Conservation (phyloP, 331 rosid species). For the Pyrus hybrid region DNA sequence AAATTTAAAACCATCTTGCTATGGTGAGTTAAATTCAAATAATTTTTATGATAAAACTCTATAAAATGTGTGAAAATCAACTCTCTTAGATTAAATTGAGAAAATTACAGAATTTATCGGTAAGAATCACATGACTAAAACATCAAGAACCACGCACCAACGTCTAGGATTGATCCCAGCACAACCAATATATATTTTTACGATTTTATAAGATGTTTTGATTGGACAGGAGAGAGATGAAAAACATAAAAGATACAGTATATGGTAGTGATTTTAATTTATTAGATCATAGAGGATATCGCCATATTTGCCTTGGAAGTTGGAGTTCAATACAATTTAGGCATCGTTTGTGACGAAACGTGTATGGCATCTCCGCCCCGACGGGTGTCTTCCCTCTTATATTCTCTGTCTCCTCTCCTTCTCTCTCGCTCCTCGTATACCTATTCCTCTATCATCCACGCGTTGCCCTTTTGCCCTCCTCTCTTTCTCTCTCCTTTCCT, state of each 20-base stretch:
- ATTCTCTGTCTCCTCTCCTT: background rate
- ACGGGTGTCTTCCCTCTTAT: conserved; percentile 19
- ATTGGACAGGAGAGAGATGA: no score
- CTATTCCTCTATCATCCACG: background rate
- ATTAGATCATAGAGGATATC: conserved; percentile 26
- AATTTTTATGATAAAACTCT: no score
- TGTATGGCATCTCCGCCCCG: conserved; percentile 61
- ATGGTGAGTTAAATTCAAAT: no score
- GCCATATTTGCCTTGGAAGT: conserved; percentile 35
- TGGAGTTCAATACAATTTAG: background rate
- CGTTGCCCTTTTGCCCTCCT: background rate
- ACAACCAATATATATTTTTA: no score
- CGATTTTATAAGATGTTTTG: no score
- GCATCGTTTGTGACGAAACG: conserved; percentile 54
- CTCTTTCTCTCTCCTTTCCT: background rate
- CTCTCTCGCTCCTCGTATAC: background rate
- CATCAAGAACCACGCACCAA: background rate
- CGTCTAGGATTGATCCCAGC: no score
- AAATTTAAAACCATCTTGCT: no score
- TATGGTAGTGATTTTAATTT: no score
- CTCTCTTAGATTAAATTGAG: background rate
- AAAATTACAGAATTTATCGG: background rate
- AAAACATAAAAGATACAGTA: no score
- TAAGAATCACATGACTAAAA: background rate
- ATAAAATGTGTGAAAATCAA: no score